phyloP scores from a whole-genome alignment of 2,329 filamentous ascomycete genomes.

The Ophiosphaerella korrae region DNA sequence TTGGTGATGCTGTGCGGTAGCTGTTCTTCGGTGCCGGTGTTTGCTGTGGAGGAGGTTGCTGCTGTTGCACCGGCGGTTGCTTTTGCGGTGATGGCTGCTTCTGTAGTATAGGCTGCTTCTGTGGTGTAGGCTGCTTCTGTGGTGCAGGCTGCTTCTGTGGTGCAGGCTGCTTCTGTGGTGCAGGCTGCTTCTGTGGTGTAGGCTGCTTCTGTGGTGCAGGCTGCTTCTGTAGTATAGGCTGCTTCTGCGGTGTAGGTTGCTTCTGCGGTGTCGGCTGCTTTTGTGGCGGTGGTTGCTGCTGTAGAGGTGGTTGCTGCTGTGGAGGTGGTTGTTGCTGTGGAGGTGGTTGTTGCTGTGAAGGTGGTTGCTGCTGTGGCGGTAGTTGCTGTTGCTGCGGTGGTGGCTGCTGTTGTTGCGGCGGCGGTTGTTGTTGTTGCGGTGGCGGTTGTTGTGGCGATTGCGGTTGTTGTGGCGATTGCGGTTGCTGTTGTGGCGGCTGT shows the following conservation, averaged over 20 bases:
- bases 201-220: slow-evolving; percentile 13
- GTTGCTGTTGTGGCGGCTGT: slow-evolving; percentile 29
- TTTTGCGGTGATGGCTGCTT: slow-evolving; percentile 50
- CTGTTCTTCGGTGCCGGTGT: slow-evolving; percentile 10
- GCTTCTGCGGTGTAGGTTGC: slow-evolving; percentile 9
- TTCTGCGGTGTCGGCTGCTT: slow-evolving; percentile 14
- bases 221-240: slow-evolving; percentile 1
- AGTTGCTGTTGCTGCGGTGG: slow-evolving; percentile 14
- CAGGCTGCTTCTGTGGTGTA: slow-evolving; percentile 13
- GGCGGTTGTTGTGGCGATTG: background rate
- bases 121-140: slow-evolving; percentile 7
- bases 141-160: slow-evolving; percentile 13
- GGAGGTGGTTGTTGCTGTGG: slow-evolving; percentile 23
- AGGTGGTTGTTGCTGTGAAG: slow-evolving; percentile 19
- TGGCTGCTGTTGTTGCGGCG: slow-evolving; percentile 12
- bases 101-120: slow-evolving; percentile 20
- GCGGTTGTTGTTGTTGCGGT: slow-evolving; percentile 6
- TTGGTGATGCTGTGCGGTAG: slow-evolving; percentile 58
- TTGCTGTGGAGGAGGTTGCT: slow-evolving; percentile 6
- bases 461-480: slow-evolving; percentile 17
- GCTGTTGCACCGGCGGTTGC: slow-evolving; percentile 26
- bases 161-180: slow-evolving; percentile 1
- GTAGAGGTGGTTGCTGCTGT: slow-evolving; percentile 35
- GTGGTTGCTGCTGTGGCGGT: slow-evolving; percentile 42
- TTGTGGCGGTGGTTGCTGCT: background rate